Evolutionary conservation across 2,329 filamentous ascomycete genomes (phyloP), one percentile per base, ranked within the genome.

Genomic region (Sclerotinia sclerotiorum): DNA sequence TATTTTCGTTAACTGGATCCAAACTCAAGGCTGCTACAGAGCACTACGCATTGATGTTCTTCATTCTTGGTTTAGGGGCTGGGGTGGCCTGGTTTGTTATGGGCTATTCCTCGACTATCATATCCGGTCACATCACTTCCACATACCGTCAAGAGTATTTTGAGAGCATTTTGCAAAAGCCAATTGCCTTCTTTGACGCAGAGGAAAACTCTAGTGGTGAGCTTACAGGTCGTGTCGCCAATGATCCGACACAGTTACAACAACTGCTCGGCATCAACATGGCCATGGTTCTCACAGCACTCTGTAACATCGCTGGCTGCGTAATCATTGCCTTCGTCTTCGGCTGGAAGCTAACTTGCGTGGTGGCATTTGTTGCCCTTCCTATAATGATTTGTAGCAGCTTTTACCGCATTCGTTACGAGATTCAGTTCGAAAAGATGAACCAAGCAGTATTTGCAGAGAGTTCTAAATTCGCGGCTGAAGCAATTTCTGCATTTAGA

Each of bases 261-360:
- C 83, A 86, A 69, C 73, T 85, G 4, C 76, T 86, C 24, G 82
- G 83, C 0, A 73, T 80, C 0, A 84, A 82, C 44, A 76, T 78
- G 75, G 81, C 87, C 2, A 82, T 91, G 71, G 83, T 87, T 2
- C 82, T 82, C 69, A 85, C 88, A 27, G 87, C 88, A 11, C 75
- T 90, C 29, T 89, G 92, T 75, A 89, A 86, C 61, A 78, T 94
- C 3, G 73, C 87, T 11, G 90, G 90, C 0, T 87, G 85, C 10
- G 79, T 92, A 19, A 80, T 84, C 55, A 89, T 94, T 64, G 84
- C 89, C 1, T 93, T 92, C 73, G 81, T 84, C 5, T 92, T 90
- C 76, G 89, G 89, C 1, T 94, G 91, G 91, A 94, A 93, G 76
- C 82, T 94, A 11, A 87, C 88, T 0, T 79, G 93, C 0, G 88